These are phyloP conservation scores for Ogataea degrootiae DNA, from an alignment of 805 yeast genomes.

Conservation along the genomic window DNA sequence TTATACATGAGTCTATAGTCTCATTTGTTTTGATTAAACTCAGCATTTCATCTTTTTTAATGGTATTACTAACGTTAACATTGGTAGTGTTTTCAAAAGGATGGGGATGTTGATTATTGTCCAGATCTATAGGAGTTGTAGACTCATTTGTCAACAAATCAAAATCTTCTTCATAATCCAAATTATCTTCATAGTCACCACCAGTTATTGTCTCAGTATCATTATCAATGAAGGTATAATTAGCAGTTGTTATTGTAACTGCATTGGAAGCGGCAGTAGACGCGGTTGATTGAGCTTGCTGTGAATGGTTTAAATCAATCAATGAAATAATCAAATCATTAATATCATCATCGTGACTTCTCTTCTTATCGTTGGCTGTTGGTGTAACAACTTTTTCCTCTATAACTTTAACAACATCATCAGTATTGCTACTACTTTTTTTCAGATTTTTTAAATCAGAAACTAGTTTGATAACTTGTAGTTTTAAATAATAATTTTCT, in stretches of 20 bases:
- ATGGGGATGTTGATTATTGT: background rate
- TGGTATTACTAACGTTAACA: slow-evolving; percentile 10
- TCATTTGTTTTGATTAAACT: slow-evolving; percentile 24
- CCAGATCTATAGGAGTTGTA: background rate
- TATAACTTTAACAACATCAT: background rate
- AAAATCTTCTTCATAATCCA: background rate
- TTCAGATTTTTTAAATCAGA: slow-evolving; percentile 36
- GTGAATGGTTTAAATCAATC: slow-evolving; percentile 30
- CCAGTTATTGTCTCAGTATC: background rate
- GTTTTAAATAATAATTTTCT: slow-evolving; percentile 40
- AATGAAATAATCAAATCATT: slow-evolving; percentile 32
- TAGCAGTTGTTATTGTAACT: background rate
- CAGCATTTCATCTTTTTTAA: slow-evolving; percentile 17
- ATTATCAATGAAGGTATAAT: background rate
- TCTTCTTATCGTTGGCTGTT: slow-evolving; percentile 8
- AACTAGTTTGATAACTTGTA: slow-evolving; percentile 41
- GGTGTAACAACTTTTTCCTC: background rate
- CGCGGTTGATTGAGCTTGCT: slow-evolving; percentile 8
- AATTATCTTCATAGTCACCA: background rate
- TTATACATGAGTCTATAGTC: slow-evolving; percentile 22
- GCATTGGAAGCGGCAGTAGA: no score
- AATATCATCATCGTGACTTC: slow-evolving; percentile 32
- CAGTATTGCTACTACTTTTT: background rate
- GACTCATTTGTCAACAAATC: slow-evolving; percentile 13
- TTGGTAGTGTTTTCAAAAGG: slow-evolving; percentile 3